Conservation (phyloP, 2,329 filamentous ascomycete genomes). For the Talaromyces albobiverticillius region DNA sequence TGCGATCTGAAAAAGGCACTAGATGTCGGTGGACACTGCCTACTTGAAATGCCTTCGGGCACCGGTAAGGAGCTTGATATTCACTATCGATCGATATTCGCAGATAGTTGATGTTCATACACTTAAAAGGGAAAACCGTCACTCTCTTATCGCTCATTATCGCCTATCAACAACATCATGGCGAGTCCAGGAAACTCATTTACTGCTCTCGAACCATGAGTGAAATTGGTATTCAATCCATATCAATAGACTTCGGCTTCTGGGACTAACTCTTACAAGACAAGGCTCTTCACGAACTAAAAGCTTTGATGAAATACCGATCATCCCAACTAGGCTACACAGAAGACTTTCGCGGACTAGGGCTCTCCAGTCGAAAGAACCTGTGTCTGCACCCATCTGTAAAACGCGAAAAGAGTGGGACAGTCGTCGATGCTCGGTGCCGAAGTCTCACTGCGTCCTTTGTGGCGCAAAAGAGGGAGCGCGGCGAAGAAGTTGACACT, state of each 20-base stretch:
- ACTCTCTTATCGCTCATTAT: constrained; percentile 93
- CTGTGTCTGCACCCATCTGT: constrained; percentile 94
- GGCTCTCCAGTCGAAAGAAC: constrained; percentile 94
- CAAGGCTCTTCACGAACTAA: constrained; percentile 89
- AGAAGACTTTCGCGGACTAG: constrained; percentile 90
- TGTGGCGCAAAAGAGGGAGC: constrained; percentile 95
- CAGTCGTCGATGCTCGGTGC: constrained; percentile 91
- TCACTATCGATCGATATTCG: not conserved
- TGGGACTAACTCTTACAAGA: constrained; percentile 46
- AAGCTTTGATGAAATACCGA: constrained; percentile 92
- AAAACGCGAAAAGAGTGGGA: constrained; percentile 92
- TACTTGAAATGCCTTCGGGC: constrained; percentile 97
- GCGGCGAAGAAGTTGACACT: constrained; percentile 87
- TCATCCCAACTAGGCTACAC: constrained; percentile 81
- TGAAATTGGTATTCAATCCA: constrained; percentile 62
- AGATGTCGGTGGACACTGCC: constrained; percentile 90
- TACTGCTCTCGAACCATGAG: constrained; percentile 99
- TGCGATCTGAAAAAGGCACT: constrained; percentile 84
- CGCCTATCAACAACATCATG: constrained; percentile 91
- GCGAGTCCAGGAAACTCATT: constrained; percentile 91
- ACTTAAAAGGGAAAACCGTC: constrained; percentile 67
- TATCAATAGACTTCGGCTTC: not conserved
- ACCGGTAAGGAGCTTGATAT: constrained; percentile 56
- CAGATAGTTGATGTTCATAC: not conserved
- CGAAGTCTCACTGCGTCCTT: constrained; percentile 94